Evolutionary conservation across 2,329 filamentous ascomycete genomes (phyloP).

Genomic region (Curvularia sp.): DNA sequence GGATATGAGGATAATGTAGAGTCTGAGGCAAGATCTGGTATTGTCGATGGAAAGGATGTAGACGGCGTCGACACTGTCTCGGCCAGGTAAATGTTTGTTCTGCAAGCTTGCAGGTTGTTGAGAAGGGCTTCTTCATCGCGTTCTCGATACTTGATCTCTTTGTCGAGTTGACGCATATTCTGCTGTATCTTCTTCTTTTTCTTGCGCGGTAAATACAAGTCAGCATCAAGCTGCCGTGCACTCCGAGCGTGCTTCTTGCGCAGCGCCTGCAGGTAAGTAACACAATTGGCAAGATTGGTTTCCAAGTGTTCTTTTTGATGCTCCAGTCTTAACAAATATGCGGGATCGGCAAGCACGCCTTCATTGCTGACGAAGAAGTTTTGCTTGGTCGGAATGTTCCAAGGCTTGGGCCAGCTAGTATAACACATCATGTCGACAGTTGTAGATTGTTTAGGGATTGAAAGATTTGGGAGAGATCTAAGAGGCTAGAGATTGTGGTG

Average conservation of each 20-base stretch:
- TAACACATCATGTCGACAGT: conserved; percentile 6
- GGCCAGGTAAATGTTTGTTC: conserved; percentile 40
- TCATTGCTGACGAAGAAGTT: conserved; percentile 1
- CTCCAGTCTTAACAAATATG: conserved; percentile 23
- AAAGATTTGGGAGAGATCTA: background rate
- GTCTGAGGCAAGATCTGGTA: conserved; percentile 23
- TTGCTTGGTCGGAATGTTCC: background rate
- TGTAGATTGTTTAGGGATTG: background rate
- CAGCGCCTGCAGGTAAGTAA: conserved; percentile 41
- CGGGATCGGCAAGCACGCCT: background rate
- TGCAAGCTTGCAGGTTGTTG: conserved; percentile 42
- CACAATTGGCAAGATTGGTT: conserved; percentile 40
- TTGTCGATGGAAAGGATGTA: conserved; percentile 14
- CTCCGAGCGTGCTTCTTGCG: conserved; percentile 41
- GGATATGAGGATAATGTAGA: conserved; percentile 23
- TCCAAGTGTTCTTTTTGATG: conserved; percentile 38
- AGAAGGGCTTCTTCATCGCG: conserved; percentile 41
- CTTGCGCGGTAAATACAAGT: conserved; percentile 23
- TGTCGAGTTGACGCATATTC: conserved; percentile 35
- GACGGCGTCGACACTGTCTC: conserved; percentile 27
- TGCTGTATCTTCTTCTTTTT: conserved; percentile 45
- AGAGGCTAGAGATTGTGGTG: background rate
- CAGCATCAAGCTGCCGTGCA: conserved; percentile 27
- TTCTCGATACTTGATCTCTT: conserved; percentile 43
- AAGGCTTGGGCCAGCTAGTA: background rate